Base-by-base conservation (phyloP, 179 eudicot species). In the Patellifolia procumbens region DNA sequence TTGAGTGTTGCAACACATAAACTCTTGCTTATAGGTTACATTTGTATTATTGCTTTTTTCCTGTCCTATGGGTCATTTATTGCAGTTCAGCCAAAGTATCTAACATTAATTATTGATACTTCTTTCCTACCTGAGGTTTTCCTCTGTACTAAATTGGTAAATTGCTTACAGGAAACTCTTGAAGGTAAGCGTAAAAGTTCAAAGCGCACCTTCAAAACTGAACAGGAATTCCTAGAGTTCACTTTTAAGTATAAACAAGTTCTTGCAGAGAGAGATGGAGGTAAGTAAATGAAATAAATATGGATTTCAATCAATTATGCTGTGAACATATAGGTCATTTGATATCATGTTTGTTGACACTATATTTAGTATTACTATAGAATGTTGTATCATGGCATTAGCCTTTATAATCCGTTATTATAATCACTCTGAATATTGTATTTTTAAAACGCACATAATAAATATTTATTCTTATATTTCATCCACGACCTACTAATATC, bases 221-320 rank as follows among this genome's bases (percentile, higher is more conserved):
- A 94, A 70, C 89, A 91, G 86, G 98, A 92, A 75, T 88, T 91
- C 73, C 81, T 94, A 77, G 97, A 94, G 89, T 92, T 94, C 83
- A 91, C 97, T 37, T 80, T 92, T 78, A 92, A 86, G 61, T 92
- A 91, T 88, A 91, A 94, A 78, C 91, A 92, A 81, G 89, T 89
- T 74, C 81, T 91, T 66, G 84, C 89, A 16, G 98, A 94, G 82
- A 86, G 97, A 87, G 98, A 94, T 87, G 86, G 96, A 84, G 98
- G 98, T 92, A 70, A 53, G 8, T 37, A 26, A 65, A 73, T 28
- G 51, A 62, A 62, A 20, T 16, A 32, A 69, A 5, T 39, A 9
- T 39, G 32, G 7, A 11, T 0, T 67, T 22, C 9, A 4, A 39
- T 39, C 2, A 6, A 2, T 2, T 39, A 39, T 39, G 9, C 45